Conservation (phyloP, 208 protist species). For the Wallacemonas sp. region DNA sequence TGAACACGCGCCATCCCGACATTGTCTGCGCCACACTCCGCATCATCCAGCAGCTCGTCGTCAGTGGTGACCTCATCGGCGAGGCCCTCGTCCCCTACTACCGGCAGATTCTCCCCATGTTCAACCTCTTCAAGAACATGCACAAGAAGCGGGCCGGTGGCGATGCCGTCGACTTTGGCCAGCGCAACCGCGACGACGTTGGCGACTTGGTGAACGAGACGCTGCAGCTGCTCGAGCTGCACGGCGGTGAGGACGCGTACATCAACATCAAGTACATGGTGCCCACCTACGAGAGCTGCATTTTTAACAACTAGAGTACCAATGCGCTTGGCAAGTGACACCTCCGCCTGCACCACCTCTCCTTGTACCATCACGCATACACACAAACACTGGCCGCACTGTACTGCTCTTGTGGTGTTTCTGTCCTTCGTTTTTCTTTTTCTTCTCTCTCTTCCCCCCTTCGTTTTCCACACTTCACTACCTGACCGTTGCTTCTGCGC, state of each 20-base stretch:
- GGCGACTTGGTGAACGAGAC: slow-evolving; percentile 99
- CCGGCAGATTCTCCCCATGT: slow-evolving; percentile 98
- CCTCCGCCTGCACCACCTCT: slow-evolving; percentile 5
- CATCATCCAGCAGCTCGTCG: slow-evolving; percentile 97
- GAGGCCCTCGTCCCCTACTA: slow-evolving; percentile 99
- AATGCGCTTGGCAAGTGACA: too few species aligned
- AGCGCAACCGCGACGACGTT: slow-evolving; percentile 95
- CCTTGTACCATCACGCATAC: too few species aligned
- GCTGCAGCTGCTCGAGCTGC: slow-evolving; percentile 91
- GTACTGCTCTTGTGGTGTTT: too few species aligned
- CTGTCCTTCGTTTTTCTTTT: too few species aligned
- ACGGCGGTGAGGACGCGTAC: slow-evolving; percentile 94
- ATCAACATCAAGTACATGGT: slow-evolving; percentile 98
- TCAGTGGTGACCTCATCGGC: slow-evolving; percentile 95
- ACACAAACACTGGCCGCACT: too few species aligned
- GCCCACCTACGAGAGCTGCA: slow-evolving; percentile 92
- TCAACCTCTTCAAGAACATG: slow-evolving; percentile 98
- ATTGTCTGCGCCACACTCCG: slow-evolving; percentile 97
- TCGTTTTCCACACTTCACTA: too few species aligned
- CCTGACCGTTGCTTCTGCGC: too few species aligned
- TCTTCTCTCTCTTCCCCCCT: too few species aligned
- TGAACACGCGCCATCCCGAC: slow-evolving; percentile 98
- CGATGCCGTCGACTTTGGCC: slow-evolving; percentile 97
- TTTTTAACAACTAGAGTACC: slow-evolving; percentile 77
- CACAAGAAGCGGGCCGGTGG: slow-evolving; percentile 91